Evolutionary conservation across 169 alveolate genomes (phyloP).

Genomic region (Plasmodium malariae): DNA sequence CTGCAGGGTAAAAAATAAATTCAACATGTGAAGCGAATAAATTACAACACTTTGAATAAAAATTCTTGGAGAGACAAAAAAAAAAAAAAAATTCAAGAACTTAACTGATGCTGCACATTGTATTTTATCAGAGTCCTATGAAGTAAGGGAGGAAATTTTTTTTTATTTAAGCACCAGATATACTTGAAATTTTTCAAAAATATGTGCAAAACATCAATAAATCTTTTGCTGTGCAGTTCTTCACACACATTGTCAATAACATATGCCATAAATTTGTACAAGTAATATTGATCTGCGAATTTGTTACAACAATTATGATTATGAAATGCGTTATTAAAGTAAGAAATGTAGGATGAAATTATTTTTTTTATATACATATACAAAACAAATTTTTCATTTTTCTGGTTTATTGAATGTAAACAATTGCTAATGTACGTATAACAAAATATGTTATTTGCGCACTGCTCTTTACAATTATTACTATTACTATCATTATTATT

Average conservation of each 20-base stretch:
- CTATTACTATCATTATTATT: too few species aligned
- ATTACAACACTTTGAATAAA: too few species aligned
- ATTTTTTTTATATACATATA: conserved; percentile 48
- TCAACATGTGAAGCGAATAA: too few species aligned
- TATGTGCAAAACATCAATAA: conserved; percentile 48
- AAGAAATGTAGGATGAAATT: conserved; percentile 23
- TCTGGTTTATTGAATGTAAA: conserved; percentile 34
- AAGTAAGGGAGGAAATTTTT: conserved; percentile 15
- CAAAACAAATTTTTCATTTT: conserved; percentile 31
- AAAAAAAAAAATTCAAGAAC: neutral
- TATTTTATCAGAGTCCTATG: conserved; percentile 30
- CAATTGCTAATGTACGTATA: conserved; percentile 8
- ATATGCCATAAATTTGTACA: conserved; percentile 29
- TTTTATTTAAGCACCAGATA: conserved; percentile 37
- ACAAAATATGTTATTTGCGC: conserved; percentile 20
- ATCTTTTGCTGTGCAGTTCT: conserved; percentile 36
- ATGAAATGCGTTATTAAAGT: conserved; percentile 7
- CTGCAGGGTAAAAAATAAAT: too few species aligned
- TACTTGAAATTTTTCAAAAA: conserved; percentile 41
- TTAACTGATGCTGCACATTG: neutral
- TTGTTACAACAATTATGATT: conserved; percentile 34
- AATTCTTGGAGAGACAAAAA: neutral
- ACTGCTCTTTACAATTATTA: conserved; percentile 20
- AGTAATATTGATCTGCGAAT: conserved; percentile 10
- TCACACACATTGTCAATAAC: conserved; percentile 51